A percentile compares a stretch with the other conserved stretches of the same genome.
Conservation (phyloP, 2,329 filamentous ascomycete genomes). For the Capronia americana region DNA sequence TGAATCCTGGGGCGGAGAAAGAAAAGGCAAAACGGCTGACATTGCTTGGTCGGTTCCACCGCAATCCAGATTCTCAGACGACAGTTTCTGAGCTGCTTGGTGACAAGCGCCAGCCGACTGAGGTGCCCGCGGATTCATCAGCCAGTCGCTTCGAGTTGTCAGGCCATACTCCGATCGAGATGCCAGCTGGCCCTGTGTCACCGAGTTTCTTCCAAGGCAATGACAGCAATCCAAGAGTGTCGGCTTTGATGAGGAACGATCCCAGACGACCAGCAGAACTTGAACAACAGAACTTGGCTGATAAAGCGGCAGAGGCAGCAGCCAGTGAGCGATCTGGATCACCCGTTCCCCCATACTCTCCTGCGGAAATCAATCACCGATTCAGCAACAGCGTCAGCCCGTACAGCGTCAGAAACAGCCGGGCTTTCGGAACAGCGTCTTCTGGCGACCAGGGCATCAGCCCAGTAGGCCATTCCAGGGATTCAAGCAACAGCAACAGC, state of each 20-base stretch:
- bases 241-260: conserved; percentile 31
- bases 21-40: conserved; percentile 32
- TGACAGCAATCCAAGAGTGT: conserved; percentile 18
- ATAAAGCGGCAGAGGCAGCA: conserved; percentile 32
- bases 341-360: conserved; percentile 39
- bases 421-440: conserved; percentile 33
- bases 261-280: conserved; percentile 36
- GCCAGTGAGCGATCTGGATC: conserved; percentile 31
- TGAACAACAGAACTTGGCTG: conserved; percentile 27
- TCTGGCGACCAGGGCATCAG: conserved; percentile 38
- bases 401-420: conserved; percentile 33
- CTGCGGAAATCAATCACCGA: conserved; percentile 30
- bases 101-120: conserved; percentile 40
- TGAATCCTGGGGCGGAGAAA: conserved; percentile 21
- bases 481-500: conserved; percentile 27
- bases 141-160: conserved; percentile 39
- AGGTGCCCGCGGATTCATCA: conserved; percentile 40
- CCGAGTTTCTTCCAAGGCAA: conserved; percentile 31
- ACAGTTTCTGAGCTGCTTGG: conserved; percentile 40
- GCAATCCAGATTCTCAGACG: conserved; percentile 29
- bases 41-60: conserved; percentile 30
- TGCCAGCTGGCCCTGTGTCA: conserved; percentile 38
- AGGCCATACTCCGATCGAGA: conserved; percentile 36
- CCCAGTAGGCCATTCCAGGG: conserved; percentile 34
- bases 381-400: conserved; percentile 38